Evolutionary conservation across 768 basidiomycete species (phyloP).

Genomic region (Candolleomyces efflorescens): DNA sequence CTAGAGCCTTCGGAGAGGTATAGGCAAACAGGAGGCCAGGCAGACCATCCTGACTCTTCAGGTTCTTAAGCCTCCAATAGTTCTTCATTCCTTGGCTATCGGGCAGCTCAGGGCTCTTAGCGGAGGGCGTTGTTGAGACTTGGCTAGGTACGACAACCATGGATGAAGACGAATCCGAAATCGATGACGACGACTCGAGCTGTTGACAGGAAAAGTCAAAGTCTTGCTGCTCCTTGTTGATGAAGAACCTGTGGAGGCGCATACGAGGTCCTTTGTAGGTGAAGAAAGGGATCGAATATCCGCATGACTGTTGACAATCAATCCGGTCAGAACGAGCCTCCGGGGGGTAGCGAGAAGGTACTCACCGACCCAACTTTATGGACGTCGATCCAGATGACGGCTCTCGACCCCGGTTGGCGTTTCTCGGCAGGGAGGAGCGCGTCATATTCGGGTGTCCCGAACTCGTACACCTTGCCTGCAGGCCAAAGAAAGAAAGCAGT

Average conservation of each 20-base stretch:
- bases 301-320: conserved; percentile 43
- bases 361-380: conserved; percentile 45
- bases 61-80: conserved; percentile 48
- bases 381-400: conserved; percentile 52
- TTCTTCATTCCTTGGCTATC: conserved; percentile 38
- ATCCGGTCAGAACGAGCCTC: neutral
- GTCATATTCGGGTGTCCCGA: conserved; percentile 53
- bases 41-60: conserved; percentile 42
- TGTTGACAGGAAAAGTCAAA: conserved; percentile 27
- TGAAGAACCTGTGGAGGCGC: conserved; percentile 35
- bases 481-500: neutral
- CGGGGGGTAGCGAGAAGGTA: neutral
- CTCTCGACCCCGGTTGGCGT: conserved; percentile 48
- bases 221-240: conserved; percentile 26
- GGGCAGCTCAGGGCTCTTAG: conserved; percentile 1
- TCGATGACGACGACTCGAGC: neutral
- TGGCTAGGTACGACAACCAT: neutral
- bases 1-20: neutral
- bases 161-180: neutral
- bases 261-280: conserved; percentile 46
- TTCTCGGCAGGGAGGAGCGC: conserved; percentile 36
- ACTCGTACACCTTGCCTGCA: conserved; percentile 57
- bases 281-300: conserved; percentile 54
- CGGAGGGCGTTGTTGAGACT: neutral
- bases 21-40: conserved; percentile 33